Percentiles rank a stretch among this genome's conserved stretches.
Conservation (phyloP, 2,329 filamentous ascomycete genomes). For the Colletotrichum salicis region DNA sequence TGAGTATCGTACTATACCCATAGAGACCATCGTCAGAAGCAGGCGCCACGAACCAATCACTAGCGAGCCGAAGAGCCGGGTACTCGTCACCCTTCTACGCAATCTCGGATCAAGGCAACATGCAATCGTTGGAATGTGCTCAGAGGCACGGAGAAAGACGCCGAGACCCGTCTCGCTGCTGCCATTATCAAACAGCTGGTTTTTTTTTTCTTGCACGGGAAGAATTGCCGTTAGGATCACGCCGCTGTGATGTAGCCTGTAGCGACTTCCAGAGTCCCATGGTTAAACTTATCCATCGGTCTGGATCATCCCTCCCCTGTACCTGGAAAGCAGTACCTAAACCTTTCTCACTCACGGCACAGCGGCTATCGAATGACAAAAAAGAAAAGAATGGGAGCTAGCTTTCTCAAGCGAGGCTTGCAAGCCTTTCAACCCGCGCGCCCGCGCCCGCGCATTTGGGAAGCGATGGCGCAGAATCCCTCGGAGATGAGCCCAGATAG, state of each 20-base stretch:
- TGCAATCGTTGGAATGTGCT: neutral
- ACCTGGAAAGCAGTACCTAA: neutral
- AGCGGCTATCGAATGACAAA: neutral
- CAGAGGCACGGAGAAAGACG: neutral
- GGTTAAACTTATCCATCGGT: neutral
- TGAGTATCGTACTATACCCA: neutral
- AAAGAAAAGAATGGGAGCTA: constrained; percentile 1
- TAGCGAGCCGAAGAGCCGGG: constrained; percentile 20
- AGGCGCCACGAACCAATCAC: neutral
- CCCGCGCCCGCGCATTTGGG: neutral
- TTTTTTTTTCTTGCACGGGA: neutral
- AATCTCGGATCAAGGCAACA: constrained; percentile 1
- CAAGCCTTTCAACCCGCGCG: neutral
- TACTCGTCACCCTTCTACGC: constrained; percentile 7
- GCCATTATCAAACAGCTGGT: neutral
- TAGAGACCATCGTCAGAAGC: neutral
- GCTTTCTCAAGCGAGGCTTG: neutral
- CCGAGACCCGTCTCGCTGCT: neutral
- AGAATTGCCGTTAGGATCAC: neutral
- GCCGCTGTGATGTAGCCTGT: neutral
- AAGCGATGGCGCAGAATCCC: neutral
- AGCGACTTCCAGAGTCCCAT: neutral
- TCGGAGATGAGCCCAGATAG: constrained; percentile 3
- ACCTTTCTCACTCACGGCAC: neutral
- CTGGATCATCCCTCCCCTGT: neutral